Evolutionary conservation across 306 rosid genomes (phyloP), one percentile per base, ranked within the genome.

Genomic region (Dalbergia oliveri): DNA sequence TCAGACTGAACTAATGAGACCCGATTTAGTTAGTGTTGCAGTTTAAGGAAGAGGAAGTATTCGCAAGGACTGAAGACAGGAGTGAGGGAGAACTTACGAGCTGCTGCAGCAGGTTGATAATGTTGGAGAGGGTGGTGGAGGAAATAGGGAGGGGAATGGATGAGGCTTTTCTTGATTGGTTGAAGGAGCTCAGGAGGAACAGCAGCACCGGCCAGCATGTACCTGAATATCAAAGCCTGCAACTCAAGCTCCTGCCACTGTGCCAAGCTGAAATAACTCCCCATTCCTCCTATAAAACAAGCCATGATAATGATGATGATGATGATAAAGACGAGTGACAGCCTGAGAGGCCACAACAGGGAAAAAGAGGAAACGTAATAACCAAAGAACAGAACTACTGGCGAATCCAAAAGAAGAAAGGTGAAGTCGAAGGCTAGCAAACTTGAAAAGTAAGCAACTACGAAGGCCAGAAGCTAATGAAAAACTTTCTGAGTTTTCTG

Each of bases 231-330:
- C 88, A 90, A 78, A 50, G 97, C 94, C 85, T 96, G 99, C 75
- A 96, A 86, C 88, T 96, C 98, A 50, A 96, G 99, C 41, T 96
- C 99, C 66, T 96, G 97, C 98, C 93, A 90, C 87, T 96, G 99
- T 23, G 89, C 87, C 81, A 89, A 57, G 81, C 93, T 96, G 88
- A 96, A 96, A 79, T 58, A 90, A 83, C 93, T 90, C 67, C 91
- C 92, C 92, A 89, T 90, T 73, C 86, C 98, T 95, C 56, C 60
- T 11, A 12, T 54, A 54, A 54, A 11, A 54, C 10, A n/a, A 10
- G n/a, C n/a, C 10, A 83, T 63, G 39, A 1, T 4, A 56, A n/a
- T n/a, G 12, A 49, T 49, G 54, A 12, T 12, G 15, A 58, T 18
- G 53, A 74, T 6, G 11, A 51, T 8, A 81, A 53, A 35, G 37